Evolutionary conservation across 2,329 filamentous ascomycete species (phyloP).

Genomic region (Ramularia endophylla): DNA sequence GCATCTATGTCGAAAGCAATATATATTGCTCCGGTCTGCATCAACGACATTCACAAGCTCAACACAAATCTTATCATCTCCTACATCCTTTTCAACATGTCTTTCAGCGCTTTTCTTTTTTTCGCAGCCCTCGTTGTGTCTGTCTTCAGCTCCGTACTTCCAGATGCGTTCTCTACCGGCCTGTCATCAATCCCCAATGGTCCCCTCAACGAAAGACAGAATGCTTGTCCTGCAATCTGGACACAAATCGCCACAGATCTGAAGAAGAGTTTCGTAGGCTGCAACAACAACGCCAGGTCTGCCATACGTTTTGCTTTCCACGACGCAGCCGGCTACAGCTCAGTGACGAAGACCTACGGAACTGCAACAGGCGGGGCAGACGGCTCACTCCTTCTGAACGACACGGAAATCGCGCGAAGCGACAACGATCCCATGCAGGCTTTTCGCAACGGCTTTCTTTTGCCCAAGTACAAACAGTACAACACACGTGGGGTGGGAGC

Average conservation of each 20-base stretch:
- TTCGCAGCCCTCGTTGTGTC: too few species aligned
- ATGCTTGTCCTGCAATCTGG: conserved; percentile 12
- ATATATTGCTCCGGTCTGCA: too few species aligned
- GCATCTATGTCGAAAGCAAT: too few species aligned
- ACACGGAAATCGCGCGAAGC: conserved; percentile 30
- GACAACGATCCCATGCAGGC: conserved; percentile 43
- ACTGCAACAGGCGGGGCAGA: conserved; percentile 35
- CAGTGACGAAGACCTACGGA: conserved; percentile 13
- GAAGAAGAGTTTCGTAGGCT: conserved; percentile 21
- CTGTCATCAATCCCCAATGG: too few species aligned
- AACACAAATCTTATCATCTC: too few species aligned
- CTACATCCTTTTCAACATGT: too few species aligned
- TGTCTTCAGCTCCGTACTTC: too few species aligned
- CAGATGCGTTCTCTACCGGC: too few species aligned
- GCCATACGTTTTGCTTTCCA: conserved; percentile 34
- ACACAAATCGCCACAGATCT: conserved; percentile 8
- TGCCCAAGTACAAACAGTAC: conserved; percentile 25
- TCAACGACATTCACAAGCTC: too few species aligned
- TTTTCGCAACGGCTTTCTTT: conserved; percentile 36
- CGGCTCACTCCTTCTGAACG: conserved; percentile 36
- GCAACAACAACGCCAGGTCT: conserved; percentile 29
- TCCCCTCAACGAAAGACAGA: too few species aligned
- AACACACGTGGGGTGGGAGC: conserved; percentile 33
- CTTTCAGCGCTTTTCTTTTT: too few species aligned
- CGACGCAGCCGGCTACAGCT: conserved; percentile 19